A percentile compares a stretch with the other conserved stretches of the same genome.
These are phyloP conservation scores for Coemansia sp. DNA, from an alignment of 192 early-diverging fungal species.

Conservation along the genomic window DNA sequence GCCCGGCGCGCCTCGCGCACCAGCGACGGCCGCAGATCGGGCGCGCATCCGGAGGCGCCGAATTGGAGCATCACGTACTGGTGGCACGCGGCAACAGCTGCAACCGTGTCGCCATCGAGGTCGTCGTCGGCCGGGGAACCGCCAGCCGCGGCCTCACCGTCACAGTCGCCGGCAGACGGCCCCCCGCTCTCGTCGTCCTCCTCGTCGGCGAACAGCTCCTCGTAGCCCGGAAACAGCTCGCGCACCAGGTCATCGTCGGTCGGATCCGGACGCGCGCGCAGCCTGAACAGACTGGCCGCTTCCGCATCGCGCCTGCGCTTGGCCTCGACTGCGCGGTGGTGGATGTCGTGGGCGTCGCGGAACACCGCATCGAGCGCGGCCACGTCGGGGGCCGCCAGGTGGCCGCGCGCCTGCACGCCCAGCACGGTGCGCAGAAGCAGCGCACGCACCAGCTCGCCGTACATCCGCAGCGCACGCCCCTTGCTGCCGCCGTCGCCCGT, in stretches of 20 bases:
- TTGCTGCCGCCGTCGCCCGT: neutral
- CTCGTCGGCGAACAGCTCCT: constrained; percentile 59
- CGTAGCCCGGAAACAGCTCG: constrained; percentile 85
- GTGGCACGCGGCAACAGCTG: constrained; percentile 54
- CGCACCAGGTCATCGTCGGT: constrained; percentile 70
- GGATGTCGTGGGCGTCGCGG: constrained; percentile 40
- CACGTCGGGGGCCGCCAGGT: constrained; percentile 20
- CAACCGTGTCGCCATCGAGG: constrained; percentile 53
- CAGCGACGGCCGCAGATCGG: constrained; percentile 17
- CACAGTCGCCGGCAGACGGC: neutral
- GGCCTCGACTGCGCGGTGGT: constrained; percentile 35
- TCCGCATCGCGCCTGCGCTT: constrained; percentile 32
- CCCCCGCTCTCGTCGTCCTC: constrained; percentile 28
- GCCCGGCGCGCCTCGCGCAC: constrained; percentile 28
- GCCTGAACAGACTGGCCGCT: constrained; percentile 40
- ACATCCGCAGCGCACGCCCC: constrained; percentile 16
- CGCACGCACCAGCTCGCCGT: constrained; percentile 30
- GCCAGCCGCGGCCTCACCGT: neutral
- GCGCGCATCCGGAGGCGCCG: constrained; percentile 3
- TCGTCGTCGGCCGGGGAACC: constrained; percentile 2
- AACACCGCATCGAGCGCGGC: constrained; percentile 30
- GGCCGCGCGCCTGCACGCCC: constrained; percentile 41
- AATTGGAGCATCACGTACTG: constrained; percentile 59
- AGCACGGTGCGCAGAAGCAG: constrained; percentile 23
- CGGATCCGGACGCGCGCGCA: constrained; percentile 51